Base-by-base conservation (phyloP, 495 filamentous ascomycete genomes). In the Recurvomyces mirabilis region DNA sequence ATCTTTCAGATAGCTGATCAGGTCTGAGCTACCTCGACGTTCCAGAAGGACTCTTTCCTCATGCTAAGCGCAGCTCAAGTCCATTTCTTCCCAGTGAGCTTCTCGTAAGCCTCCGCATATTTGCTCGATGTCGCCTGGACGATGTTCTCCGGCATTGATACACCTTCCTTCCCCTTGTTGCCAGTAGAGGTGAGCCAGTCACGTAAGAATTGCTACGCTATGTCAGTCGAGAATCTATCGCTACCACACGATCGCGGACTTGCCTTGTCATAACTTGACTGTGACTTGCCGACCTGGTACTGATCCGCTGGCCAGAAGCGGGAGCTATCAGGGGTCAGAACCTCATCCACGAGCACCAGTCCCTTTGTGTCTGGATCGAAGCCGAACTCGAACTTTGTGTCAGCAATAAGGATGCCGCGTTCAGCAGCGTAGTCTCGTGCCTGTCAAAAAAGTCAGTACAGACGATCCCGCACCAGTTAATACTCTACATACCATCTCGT, bases 271-370 rank as follows among this genome's bases (percentile, higher is more conserved):
- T 81, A 88, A 63, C 82, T 88, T 41, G 77, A 68, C 68, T 94
- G 87, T 17, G 81, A 70, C 26, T 68, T 68, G 0, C 89, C 89
- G 23, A 78, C 62, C 53, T 74, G 72, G 53, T 94, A 94, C 7
- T 67, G 66, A 19, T 75, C 78, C 50, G 72, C 74, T 4, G 76
- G 78, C 91, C 91, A 98, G 71, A 95, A 94, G 9, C 91, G 77
- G 11, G 81, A 87, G 32, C 49, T 58, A 42, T 67, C 66, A 4
- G 66, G 81, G 6, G 89, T 96, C 31, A 96, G 67, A 13, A 94
- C 87, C 62, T 98, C 91, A 58, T 98, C 91, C 4, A 91, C 77
- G 14, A 95, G 68, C 14, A 93, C 79, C 5, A 98, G 71, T 54
- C 84, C 78, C 46, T 83, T 46, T 20, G 40, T 58, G 47, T 73